A percentile compares a stretch with the other conserved stretches of the same genome.
Evolutionary conservation across 306 rosid species (phyloP).

Genomic region (Trifolium subterraneum): DNA sequence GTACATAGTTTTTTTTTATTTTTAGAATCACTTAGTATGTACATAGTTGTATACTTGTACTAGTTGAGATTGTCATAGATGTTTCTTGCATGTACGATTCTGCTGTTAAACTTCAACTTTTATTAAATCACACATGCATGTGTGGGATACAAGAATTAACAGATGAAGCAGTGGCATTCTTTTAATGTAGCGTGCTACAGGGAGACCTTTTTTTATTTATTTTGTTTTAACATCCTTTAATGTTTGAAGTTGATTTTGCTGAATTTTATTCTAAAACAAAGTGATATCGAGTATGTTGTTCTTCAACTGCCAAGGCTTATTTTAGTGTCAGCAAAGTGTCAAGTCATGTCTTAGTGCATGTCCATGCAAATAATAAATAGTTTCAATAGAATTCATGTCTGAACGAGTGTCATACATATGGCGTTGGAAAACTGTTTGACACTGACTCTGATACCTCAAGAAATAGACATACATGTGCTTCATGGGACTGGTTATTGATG

Average conservation of each 20-base stretch:
- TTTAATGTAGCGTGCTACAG: too few relatives aligned
- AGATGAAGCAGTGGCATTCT: not conserved
- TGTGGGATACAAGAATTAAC: not conserved
- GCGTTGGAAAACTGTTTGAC: not conserved
- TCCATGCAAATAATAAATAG: not conserved
- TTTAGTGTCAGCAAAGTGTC: not conserved
- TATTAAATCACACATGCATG: not conserved
- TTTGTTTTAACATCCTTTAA: not conserved
- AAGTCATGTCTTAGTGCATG: not conserved
- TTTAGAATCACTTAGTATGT: too few relatives aligned
- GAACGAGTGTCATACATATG: not conserved
- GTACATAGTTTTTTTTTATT: too few relatives aligned
- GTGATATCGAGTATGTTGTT: not conserved
- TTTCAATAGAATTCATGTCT: not conserved
- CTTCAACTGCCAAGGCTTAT: not conserved
- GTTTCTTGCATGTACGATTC: not conserved
- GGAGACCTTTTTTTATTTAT: too few relatives aligned
- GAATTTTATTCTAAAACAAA: not conserved
- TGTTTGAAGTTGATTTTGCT: not conserved
- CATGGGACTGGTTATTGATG: slow-evolving; percentile 3
- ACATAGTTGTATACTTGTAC: not conserved
- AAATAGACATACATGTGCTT: not conserved
- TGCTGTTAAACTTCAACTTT: too few relatives aligned
- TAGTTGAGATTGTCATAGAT: not conserved
- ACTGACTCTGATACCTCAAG: not conserved